Conservation (phyloP, 202 grass and related monocot genomes). For the Musa balbisiana region DNA sequence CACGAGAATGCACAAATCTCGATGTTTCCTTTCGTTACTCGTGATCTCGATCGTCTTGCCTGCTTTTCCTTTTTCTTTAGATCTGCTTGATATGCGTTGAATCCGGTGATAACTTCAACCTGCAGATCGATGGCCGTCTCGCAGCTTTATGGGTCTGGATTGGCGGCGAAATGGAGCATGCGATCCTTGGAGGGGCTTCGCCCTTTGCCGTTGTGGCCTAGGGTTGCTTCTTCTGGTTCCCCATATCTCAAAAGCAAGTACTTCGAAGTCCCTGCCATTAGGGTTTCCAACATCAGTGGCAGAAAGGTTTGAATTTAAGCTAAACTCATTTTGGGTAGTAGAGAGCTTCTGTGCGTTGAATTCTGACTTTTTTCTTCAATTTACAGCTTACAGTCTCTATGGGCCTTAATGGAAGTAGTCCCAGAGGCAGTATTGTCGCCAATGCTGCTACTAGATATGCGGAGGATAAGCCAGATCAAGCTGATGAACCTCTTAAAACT, state of each 20-base stretch:
- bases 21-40: no score
- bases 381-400: slow-evolving; percentile 30
- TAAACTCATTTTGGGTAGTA: neutral
- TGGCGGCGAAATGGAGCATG: neutral
- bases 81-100: no score
- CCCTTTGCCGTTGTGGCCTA: neutral
- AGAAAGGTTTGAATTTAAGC: neutral
- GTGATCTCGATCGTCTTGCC: no score
- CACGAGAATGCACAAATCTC: no score
- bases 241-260: neutral
- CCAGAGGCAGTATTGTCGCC: slow-evolving; percentile 21
- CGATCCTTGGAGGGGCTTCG: neutral
- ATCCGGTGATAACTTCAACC: no score
- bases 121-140: no score
- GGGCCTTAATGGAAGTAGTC: slow-evolving; percentile 8
- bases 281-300: neutral
- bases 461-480: slow-evolving; percentile 5
- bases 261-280: neutral
- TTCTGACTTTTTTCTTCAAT: slow-evolving; percentile 9
- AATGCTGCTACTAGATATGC: slow-evolving; percentile 34
- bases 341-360: neutral
- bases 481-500: slow-evolving; percentile 22
- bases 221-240: neutral
- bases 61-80: no score
- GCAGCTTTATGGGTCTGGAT: neutral